Conservation (phyloP, 2,329 filamentous ascomycete genomes). For the Chaetoscypha palmicola region DNA sequence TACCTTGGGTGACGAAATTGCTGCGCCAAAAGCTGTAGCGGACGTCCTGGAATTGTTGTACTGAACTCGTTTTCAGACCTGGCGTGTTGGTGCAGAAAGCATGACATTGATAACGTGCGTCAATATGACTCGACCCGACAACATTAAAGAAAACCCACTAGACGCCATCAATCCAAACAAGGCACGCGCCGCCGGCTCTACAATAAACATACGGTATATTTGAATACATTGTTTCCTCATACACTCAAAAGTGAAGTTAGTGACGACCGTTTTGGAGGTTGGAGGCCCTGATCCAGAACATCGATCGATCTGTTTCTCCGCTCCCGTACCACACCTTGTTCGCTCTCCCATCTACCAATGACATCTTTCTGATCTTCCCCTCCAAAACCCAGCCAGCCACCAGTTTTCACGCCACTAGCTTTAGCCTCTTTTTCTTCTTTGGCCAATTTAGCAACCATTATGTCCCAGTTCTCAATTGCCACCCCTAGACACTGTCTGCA, state of each 20-base stretch:
- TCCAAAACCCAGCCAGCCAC: constrained; percentile 27
- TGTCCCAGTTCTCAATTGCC: constrained; percentile 73
- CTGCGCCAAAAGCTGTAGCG: too few species aligned
- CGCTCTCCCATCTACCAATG: constrained; percentile 31
- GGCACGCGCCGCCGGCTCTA: too few species aligned
- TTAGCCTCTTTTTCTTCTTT: constrained; percentile 31
- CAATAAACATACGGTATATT: too few species aligned
- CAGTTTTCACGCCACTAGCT: constrained; percentile 2
- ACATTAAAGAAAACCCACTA: too few species aligned
- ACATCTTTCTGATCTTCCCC: constrained; percentile 18
- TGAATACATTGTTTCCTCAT: too few species aligned
- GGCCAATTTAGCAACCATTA: constrained; percentile 63
- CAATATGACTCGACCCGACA: too few species aligned
- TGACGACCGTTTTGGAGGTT: not conserved
- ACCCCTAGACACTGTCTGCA: constrained; percentile 73
- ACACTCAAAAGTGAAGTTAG: not conserved
- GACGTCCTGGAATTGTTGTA: too few species aligned
- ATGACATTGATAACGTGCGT: too few species aligned
- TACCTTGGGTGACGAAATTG: too few species aligned
- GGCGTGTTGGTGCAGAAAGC: too few species aligned
- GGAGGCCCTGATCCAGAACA: constrained; percentile 14
- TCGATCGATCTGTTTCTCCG: constrained; percentile 24
- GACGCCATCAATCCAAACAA: too few species aligned
- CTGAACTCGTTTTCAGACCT: too few species aligned
- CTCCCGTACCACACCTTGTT: constrained; percentile 29